Base-by-base conservation (phyloP, 345 rosid genomes). In the Linum tenue region DNA sequence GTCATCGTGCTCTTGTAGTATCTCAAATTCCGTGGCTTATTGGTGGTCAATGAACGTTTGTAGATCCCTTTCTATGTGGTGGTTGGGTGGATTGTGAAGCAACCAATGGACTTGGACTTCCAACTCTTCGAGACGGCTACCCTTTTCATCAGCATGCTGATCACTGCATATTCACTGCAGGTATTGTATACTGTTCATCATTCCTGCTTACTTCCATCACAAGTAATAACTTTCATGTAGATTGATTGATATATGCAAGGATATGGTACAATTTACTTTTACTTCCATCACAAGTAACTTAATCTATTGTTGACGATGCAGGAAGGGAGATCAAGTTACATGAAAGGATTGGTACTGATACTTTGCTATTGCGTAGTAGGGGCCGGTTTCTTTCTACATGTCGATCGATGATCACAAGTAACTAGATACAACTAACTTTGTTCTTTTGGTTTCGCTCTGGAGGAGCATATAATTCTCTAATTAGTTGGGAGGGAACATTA, bases 71-170 rank as follows among this genome's bases (percentile, higher is more conserved):
- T 57, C 35, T 57, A 57, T 16, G 60, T 57, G 8, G 12, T 57
- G 3, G 60, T 57, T 12, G 60, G 60, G 22, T 57, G 60, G 60
- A 2, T 57, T 11, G 38, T 57, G 8, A 37, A 37, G 8, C 60
- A 57, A 5, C 60, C 60, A 8, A 57, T 57, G 60, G 60, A 22
- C 60, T 57, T 57, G 60, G 17, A 57, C 60, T 57, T 57, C 37
- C 60, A 57, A 8, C 60, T 57, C 38, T 57, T 57, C 12, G 60
- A 57, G 60, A 57, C 60, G 1, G 60, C 60, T 3, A 57, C 60
- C 36, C 60, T 57, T 2, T 57, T 57, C 60, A 57, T 57, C 60
- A 57, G 36, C 17, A 37, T 57, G 12, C 31, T 57, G 60, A 37
- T 57, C 3, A 37, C 22, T 4, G 60, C 60, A 5, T 57, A n/a